These are phyloP conservation scores for Claviceps sp. DNA, from an alignment of 2,329 filamentous ascomycete genomes.

Conservation along the genomic window DNA sequence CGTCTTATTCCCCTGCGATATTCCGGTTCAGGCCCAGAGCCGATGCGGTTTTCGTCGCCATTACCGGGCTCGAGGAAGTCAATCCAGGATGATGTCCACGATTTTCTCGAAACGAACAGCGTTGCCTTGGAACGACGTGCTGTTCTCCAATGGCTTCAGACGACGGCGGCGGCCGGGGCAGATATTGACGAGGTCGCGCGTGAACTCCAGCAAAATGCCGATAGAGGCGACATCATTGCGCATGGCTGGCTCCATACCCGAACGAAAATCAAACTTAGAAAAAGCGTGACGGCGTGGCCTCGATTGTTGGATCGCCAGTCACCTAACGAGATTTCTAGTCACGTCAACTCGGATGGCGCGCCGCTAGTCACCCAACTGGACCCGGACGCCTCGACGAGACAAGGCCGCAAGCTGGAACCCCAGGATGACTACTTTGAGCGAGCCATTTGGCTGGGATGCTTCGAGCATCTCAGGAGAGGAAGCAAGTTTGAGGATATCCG, in stretches of 20 bases:
- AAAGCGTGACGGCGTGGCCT: constrained; percentile 58
- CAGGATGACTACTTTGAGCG: constrained; percentile 82
- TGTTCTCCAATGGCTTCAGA: constrained; percentile 77
- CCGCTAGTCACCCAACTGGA: constrained; percentile 77
- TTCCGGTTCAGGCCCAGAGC: constrained; percentile 17
- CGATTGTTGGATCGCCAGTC: constrained; percentile 51
- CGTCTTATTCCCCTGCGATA: constrained; percentile 62
- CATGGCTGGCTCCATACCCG: constrained; percentile 90
- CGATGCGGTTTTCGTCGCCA: constrained; percentile 20
- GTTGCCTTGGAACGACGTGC: constrained; percentile 65
- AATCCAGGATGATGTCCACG: constrained; percentile 28
- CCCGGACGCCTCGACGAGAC: constrained; percentile 75
- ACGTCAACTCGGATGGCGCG: constrained; percentile 45
- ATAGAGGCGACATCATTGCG: constrained; percentile 68
- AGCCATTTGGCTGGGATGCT: constrained; percentile 87
- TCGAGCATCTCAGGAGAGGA: constrained; percentile 83
- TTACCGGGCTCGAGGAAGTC: constrained; percentile 15
- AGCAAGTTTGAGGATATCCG: constrained; percentile 58
- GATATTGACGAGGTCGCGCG: constrained; percentile 65
- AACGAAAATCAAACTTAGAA: constrained; percentile 77
- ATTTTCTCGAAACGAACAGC: constrained; percentile 61
- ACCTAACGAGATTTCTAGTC: constrained; percentile 39
- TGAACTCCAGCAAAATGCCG: constrained; percentile 62
- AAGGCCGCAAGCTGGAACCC: constrained; percentile 61
- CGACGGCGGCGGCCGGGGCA: constrained; percentile 55